These are phyloP conservation scores for Hygrocybe coccinea DNA, from an alignment of 768 basidiomycete genomes.

Conservation along the genomic window DNA sequence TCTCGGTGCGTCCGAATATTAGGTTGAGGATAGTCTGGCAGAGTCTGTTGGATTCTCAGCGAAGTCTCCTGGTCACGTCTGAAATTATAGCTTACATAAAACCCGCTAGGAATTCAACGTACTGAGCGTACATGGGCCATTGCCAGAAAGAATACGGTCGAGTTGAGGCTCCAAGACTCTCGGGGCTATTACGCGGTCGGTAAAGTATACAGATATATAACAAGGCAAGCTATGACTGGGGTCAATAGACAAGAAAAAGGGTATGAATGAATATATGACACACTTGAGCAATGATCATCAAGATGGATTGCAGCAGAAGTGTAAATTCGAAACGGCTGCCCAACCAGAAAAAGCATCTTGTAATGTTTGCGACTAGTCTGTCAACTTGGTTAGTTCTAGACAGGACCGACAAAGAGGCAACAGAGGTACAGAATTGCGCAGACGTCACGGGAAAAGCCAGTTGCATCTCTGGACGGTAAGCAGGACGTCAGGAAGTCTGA, in stretches of 20 bases:
- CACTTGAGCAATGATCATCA: conserved; percentile 85
- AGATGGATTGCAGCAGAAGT: conserved; percentile 71
- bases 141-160: conserved; percentile 82
- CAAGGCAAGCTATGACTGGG: conserved; percentile 53
- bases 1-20: conserved; percentile 59
- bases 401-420: conserved; percentile 1
- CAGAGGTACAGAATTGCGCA: conserved; percentile 70
- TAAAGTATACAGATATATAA: conserved; percentile 79
- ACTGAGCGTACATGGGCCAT: conserved; percentile 71
- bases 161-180: conserved; percentile 52
- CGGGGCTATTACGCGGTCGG: conserved; percentile 55
- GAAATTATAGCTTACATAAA: conserved; percentile 50
- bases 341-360: conserved; percentile 88
- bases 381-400: conserved; percentile 1
- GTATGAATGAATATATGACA: conserved; percentile 20
- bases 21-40: conserved; percentile 70
- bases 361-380: conserved; percentile 79
- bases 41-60: conserved; percentile 40
- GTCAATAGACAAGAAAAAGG: neutral
- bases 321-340: conserved; percentile 76
- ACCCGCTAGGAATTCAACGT: conserved; percentile 78
- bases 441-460: conserved; percentile 82
- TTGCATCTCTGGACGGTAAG: conserved; percentile 55
- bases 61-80: conserved; percentile 1
- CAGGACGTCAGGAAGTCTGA: conserved; percentile 4